Percentiles rank a stretch among this genome's conserved stretches.
These are phyloP conservation scores for Linderniella brevidens DNA, from an alignment of 257 asterid genomes.

Conservation along the genomic window DNA sequence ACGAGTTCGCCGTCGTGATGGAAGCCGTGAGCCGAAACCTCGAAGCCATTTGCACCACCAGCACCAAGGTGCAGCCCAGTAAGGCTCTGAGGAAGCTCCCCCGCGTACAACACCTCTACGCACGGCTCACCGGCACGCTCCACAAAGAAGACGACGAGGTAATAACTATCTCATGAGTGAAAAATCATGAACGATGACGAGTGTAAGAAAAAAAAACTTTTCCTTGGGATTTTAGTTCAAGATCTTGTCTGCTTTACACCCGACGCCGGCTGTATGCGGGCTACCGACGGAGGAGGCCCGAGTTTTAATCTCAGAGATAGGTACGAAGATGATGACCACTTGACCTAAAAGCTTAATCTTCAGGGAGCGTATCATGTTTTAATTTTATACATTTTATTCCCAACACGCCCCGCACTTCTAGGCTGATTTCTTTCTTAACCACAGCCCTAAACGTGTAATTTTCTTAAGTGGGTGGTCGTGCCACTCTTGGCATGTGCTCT, in stretches of 20 bases:
- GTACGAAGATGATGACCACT: slow-evolving; percentile 13
- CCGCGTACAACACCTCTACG: slow-evolving; percentile 88
- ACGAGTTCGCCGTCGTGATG: too few relatives aligned
- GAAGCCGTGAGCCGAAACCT: too few relatives aligned
- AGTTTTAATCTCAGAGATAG: slow-evolving; percentile 28
- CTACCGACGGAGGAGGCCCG: slow-evolving; percentile 40
- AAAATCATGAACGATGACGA: background rate
- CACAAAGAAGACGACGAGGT: slow-evolving; percentile 79
- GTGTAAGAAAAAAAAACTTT: background rate
- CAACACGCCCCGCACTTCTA: too few relatives aligned
- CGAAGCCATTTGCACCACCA: slow-evolving; percentile 29
- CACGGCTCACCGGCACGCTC: slow-evolving; percentile 53
- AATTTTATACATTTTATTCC: too few relatives aligned
- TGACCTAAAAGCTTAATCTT: too few relatives aligned
- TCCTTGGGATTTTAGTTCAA: slow-evolving; percentile 23
- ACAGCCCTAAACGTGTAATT: too few relatives aligned
- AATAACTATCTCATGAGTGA: slow-evolving; percentile 5
- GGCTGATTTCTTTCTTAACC: too few relatives aligned
- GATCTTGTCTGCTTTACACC: slow-evolving; percentile 39
- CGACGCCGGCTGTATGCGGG: slow-evolving; percentile 60
- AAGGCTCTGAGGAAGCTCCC: slow-evolving; percentile 69
- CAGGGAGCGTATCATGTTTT: too few relatives aligned
- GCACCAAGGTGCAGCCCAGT: slow-evolving; percentile 45
- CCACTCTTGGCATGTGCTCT: too few relatives aligned
- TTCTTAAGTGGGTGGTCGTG: too few relatives aligned